A percentile compares a stretch with the other conserved stretches of the same genome.
These are phyloP conservation scores for Echria macrotheca DNA, from an alignment of 495 filamentous ascomycete species.

Conservation along the genomic window DNA sequence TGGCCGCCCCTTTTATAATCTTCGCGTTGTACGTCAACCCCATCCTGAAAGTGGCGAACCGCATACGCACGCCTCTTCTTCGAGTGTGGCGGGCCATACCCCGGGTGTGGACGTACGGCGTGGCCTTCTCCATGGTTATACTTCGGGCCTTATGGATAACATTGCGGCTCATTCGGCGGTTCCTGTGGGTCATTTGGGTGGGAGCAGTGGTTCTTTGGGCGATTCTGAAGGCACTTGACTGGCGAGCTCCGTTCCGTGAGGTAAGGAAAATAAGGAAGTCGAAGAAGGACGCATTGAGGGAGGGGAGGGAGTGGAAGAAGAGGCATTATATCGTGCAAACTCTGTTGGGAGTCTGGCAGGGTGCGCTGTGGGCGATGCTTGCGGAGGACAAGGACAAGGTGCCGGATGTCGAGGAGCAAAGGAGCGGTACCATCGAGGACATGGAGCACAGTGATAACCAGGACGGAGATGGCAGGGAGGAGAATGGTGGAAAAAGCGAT, in stretches of 20 bases:
- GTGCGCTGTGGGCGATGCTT: neutral
- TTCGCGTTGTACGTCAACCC: neutral
- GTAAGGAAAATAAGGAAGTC: neutral
- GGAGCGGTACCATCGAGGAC: too few relatives aligned
- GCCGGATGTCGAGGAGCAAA: neutral
- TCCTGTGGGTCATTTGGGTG: neutral
- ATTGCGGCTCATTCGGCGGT: too few relatives aligned
- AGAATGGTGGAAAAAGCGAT: too few relatives aligned
- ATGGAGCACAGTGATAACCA: too few relatives aligned
- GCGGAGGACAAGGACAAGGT: neutral
- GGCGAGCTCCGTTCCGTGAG: neutral
- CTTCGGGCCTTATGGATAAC: neutral
- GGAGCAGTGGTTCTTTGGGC: neutral
- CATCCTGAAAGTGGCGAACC: neutral
- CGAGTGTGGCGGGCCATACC: neutral
- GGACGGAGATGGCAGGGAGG: too few relatives aligned
- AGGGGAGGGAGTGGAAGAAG: neutral
- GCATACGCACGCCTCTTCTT: neutral
- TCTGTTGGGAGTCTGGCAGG: neutral
- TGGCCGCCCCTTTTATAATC: neutral
- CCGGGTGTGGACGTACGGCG: neutral
- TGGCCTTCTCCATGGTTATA: neutral
- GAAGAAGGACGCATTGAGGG: neutral
- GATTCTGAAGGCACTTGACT: neutral
- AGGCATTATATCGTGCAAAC: neutral